Evolutionary conservation across 108 stramenopile genomes (phyloP), one percentile per base, ranked within the genome.

Genomic region (Skeletonema marinoi): DNA sequence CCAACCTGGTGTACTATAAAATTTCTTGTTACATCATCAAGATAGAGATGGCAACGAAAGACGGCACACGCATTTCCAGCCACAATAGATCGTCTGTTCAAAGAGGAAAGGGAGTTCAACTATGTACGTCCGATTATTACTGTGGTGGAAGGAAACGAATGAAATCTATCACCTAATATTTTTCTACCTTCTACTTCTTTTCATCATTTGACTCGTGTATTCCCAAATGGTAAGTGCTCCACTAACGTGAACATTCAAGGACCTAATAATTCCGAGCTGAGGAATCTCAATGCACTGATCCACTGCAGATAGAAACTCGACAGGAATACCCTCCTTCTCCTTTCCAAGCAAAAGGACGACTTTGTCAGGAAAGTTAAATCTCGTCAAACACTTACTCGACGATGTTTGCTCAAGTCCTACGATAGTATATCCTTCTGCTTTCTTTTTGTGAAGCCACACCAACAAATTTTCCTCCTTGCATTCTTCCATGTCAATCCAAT

Each of bases 241-340:
- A 31, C 87, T 84, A 8, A 98, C 98, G 67, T 99, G 98, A n/a
- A 98, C 98, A 68, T 99, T 99, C 32, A 99, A 78, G 32, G 91
- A 93, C 7, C 98, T 85, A 66, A 92, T 95, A 65, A 99, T 96
- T 12, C 98, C 98, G 31, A 96, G 83, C 76, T 99, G 98, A 13
- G 98, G 98, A 68, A 99, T 97, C 77, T 99, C 97, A 42, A 97
- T 89, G 74, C 97, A 97, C n/a, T 88, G 70, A 66, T 99, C 98
- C 35, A 97, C 93, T 36, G 90, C 85, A 21, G 94, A 86, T 16
- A 99, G 79, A 59, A 92, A 92, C 36, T 96, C 87, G 1, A 97
- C 91, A 0, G 97, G 97, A 6, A 98, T 88, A 4, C 97, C 98
- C 65, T 96, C 95, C 60, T 98, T 96, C 74, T 99, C 98, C 68